Base-by-base conservation (phyloP, 768 basidiomycete genomes). In the Suillus subaureus region DNA sequence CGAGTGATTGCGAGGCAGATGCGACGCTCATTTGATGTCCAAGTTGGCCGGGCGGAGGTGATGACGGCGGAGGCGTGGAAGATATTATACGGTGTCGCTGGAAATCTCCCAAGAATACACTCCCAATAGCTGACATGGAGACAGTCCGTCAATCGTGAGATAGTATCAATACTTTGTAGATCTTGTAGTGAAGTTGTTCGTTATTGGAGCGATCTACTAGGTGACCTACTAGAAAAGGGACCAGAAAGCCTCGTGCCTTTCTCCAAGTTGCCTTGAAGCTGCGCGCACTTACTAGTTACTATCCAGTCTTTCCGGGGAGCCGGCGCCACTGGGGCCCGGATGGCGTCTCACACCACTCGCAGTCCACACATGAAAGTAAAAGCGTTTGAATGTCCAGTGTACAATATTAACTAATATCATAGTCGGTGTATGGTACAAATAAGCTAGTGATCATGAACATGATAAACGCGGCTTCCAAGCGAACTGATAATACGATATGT, bases 31-130 rank as follows among this genome's bases (percentile, higher is more conserved):
- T 68, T n/a, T 70, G 61, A 37, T 64, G 35, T 64, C 21, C 63
- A 62, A 33, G 64, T 61, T 57, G 58, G 42, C 23, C 37, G 23
- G 79, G 79, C 4, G 79, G 81, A 60, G 79, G 82, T 42, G 82
- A 82, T 35, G 80, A 81, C 43, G 80, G 83, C 45, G 80, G 83
- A 63, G 84, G 80, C n/a, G 85, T 83, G 26, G 87, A 84, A 45
- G 85, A 85, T 15, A 90, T 75, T 49, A 89, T 77, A 49, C 90
- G 87, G 69, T 84, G 82, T 67, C 90, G 88, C 73, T 87, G 85
- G 9, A 87, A 76, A 79, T 94, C 93, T 64, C 92, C 93, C 62
- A 94, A 82, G 77, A 94, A 94, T 28, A 90, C 92, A 71, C 90
- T 91, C 60, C 92, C 91, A 62, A 93, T 84, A 69, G 75, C 80